Conservation (phyloP, 176 grass and related monocot genomes). For the Neostapfia colusana region DNA sequence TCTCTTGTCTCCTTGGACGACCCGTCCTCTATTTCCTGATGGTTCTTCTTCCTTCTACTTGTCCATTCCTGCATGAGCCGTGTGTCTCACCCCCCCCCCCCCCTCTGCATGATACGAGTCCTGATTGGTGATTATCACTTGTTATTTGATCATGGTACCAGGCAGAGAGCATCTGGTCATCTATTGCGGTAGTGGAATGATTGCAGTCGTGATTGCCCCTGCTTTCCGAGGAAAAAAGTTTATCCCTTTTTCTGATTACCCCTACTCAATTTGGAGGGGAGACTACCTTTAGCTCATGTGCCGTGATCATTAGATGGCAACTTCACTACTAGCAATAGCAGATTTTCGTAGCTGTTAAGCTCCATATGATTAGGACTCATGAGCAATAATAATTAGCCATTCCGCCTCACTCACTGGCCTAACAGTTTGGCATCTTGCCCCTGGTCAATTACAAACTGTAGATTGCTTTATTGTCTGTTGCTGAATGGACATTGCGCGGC, state of each 20-base stretch:
- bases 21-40: not conserved
- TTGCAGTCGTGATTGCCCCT: slow-evolving; percentile 41
- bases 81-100: slow-evolving; percentile 3
- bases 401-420: slow-evolving; percentile 6
- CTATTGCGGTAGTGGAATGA: no score
- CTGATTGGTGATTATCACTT: slow-evolving; percentile 20
- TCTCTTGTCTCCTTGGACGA: slow-evolving; percentile 7
- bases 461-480: not conserved
- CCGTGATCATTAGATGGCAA: slow-evolving; percentile 40
- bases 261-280: slow-evolving; percentile 13
- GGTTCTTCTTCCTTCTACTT: slow-evolving; percentile 15
- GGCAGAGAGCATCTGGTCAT: slow-evolving; percentile 18
- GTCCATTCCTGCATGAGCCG: slow-evolving; percentile 3
- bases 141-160: slow-evolving; percentile 24
- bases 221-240: slow-evolving; percentile 33
- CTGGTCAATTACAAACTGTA: slow-evolving; percentile 14
- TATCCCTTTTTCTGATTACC: slow-evolving; percentile 13
- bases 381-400: slow-evolving; percentile 25
- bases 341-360: slow-evolving; percentile 22
- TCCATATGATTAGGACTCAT: not conserved
- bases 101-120: not conserved
- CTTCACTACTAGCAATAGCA: slow-evolving; percentile 35
- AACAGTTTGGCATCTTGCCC: slow-evolving; percentile 21
- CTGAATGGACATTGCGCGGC: not conserved
- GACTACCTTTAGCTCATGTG: slow-evolving; percentile 43